phyloP scores from a whole-genome alignment of 2,329 filamentous ascomycete species.

The Fusarium sp. region DNA sequence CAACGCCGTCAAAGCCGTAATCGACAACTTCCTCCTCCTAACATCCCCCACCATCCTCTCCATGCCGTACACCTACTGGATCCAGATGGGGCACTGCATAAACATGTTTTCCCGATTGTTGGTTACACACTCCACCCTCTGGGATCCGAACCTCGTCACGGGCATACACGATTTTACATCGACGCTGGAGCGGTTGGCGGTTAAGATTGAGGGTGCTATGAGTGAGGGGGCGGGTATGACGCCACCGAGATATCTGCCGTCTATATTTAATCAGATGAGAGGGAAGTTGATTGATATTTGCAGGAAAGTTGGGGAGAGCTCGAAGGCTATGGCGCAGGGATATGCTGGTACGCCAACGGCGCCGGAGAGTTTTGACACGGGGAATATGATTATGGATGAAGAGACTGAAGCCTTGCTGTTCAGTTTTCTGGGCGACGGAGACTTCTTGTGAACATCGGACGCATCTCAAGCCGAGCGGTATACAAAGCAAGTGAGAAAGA shows the following conservation, averaged over 20 bases:
- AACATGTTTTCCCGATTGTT: constrained; percentile 12
- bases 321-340: not conserved
- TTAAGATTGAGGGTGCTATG: constrained; percentile 2
- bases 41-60: not conserved
- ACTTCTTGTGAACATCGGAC: not conserved
- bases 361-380: not conserved
- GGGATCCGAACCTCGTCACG: constrained; percentile 1
- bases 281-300: not conserved
- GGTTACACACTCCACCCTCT: constrained; percentile 3
- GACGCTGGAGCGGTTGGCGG: not conserved
- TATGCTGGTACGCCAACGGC: not conserved
- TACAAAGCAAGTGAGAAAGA: not conserved
- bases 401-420: not conserved
- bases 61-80: constrained; percentile 11
- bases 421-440: not conserved
- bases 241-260: not conserved
- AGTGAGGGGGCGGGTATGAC: not conserved
- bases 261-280: not conserved
- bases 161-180: not conserved
- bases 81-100: constrained; percentile 10
- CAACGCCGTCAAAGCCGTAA: constrained; percentile 9
- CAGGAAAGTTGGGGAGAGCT: not conserved
- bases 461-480: not conserved
- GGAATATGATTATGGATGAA: not conserved
- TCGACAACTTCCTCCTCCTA: not conserved